Evolutionary conservation across 805 yeast genomes (phyloP).

Genomic region (Priceomyces carsonii): DNA sequence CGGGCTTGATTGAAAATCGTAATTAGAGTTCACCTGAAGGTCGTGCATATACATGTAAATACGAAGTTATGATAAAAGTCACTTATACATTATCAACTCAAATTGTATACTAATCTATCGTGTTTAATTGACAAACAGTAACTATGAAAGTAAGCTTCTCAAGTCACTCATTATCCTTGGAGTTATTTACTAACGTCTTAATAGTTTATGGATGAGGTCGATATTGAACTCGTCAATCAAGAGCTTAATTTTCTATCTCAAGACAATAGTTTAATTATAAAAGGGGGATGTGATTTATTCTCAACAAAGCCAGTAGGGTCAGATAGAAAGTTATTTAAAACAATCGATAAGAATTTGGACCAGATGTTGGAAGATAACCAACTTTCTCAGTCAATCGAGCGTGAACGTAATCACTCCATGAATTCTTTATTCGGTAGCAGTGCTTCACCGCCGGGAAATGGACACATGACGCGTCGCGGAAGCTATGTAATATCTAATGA

Average conservation of each 20-base stretch:
- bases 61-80: background rate
- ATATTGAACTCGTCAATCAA: conserved; percentile 88
- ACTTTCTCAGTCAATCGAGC: conserved; percentile 37
- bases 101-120: too few species aligned
- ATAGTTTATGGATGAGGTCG: conserved; percentile 89
- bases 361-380: conserved; percentile 48
- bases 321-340: conserved; percentile 84
- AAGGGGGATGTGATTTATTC: conserved; percentile 90
- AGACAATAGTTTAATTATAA: conserved; percentile 50
- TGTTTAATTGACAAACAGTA: background rate
- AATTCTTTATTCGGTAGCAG: conserved; percentile 38
- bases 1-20: conserved; percentile 13
- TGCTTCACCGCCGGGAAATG: conserved; percentile 28
- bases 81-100: background rate
- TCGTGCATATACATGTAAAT: conserved; percentile 9
- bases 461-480: conserved; percentile 21
- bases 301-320: conserved; percentile 92
- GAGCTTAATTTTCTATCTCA: conserved; percentile 65
- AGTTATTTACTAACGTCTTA: conserved; percentile 2
- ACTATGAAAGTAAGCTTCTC: conserved; percentile 10
- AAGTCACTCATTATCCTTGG: background rate
- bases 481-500: conserved; percentile 20
- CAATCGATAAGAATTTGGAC: conserved; percentile 80
- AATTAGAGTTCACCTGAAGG: background rate
- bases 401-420: conserved; percentile 38